phyloP scores from a whole-genome alignment of 768 basidiomycete species.

The Boletus rubescentipes region DNA sequence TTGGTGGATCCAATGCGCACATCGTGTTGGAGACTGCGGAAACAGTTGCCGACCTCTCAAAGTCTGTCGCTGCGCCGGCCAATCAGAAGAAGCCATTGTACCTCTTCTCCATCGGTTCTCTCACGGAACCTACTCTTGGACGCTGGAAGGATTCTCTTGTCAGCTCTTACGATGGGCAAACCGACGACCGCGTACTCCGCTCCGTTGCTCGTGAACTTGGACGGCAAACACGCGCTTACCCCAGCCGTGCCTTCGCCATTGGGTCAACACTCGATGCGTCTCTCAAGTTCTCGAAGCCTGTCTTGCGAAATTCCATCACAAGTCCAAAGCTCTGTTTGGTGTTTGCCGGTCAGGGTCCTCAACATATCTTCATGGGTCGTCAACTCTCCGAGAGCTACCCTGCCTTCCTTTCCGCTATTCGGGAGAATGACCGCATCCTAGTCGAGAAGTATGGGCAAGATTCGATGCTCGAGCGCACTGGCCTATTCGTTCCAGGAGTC shows the following conservation, averaged over 20 bases:
- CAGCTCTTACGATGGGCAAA: constrained; percentile 13
- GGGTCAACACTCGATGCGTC: constrained; percentile 20
- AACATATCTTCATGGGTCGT: constrained; percentile 38
- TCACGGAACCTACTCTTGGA: constrained; percentile 26
- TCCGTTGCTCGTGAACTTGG: constrained; percentile 29
- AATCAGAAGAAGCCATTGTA: constrained; percentile 19
- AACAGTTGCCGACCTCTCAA: constrained; percentile 13
- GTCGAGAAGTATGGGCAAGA: constrained; percentile 25
- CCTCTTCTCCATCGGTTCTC: constrained; percentile 28
- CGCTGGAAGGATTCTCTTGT: constrained; percentile 27
- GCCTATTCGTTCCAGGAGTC: constrained; percentile 31
- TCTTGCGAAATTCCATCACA: constrained; percentile 21
- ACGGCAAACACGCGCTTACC: constrained; percentile 31
- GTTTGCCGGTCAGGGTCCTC: constrained; percentile 38
- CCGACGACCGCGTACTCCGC: constrained; percentile 25
- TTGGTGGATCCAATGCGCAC: constrained; percentile 36
- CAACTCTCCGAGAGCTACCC: constrained; percentile 34
- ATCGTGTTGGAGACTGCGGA: constrained; percentile 31
- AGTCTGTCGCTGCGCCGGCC: neutral
- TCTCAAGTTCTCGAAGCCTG: constrained; percentile 31
- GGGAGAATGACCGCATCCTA: constrained; percentile 35
- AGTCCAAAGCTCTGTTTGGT: constrained; percentile 35
- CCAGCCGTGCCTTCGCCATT: constrained; percentile 27
- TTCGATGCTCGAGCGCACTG: constrained; percentile 35
- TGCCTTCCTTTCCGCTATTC: constrained; percentile 30